These are phyloP conservation scores for Tylopilus sp. DNA, from an alignment of 768 basidiomycete species.

Conservation along the genomic window DNA sequence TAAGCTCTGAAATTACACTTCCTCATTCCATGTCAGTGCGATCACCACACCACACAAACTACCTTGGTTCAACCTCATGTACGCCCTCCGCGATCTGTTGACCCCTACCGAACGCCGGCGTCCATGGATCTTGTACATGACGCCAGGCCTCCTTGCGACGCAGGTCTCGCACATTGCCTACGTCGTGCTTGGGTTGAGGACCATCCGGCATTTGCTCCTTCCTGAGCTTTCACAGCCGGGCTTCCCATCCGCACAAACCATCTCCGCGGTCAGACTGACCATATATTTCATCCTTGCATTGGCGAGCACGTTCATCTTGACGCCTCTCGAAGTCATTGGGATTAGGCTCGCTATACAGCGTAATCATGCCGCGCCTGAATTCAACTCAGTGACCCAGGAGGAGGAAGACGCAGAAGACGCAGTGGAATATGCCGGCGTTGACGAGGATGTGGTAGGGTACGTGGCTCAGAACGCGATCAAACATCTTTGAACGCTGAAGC, in stretches of 20 bases:
- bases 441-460: slow-evolving; percentile 85
- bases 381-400: slow-evolving; percentile 72
- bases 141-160: slow-evolving; percentile 58
- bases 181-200: slow-evolving; percentile 40
- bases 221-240: slow-evolving; percentile 44
- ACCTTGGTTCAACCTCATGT: slow-evolving; percentile 53
- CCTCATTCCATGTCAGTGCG: slow-evolving; percentile 43
- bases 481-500: neutral
- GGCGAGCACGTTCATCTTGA: slow-evolving; percentile 54
- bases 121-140: slow-evolving; percentile 79
- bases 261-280: slow-evolving; percentile 47
- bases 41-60: slow-evolving; percentile 82
- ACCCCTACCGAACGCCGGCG: slow-evolving; percentile 77
- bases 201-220: slow-evolving; percentile 51
- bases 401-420: slow-evolving; percentile 60
- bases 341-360: slow-evolving; percentile 81
- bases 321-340: slow-evolving; percentile 78
- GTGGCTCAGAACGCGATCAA: slow-evolving; percentile 17
- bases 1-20: neutral
- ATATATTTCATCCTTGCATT: slow-evolving; percentile 57
- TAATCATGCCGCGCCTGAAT: slow-evolving; percentile 74
- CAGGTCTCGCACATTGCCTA: slow-evolving; percentile 45
- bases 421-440: slow-evolving; percentile 60
- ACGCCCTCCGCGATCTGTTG: slow-evolving; percentile 65
- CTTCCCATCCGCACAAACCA: slow-evolving; percentile 34